Evolutionary conservation across 2,329 filamentous ascomycete species (phyloP), one percentile per base, ranked within the genome.

Genomic region (Neurospora sp.): DNA sequence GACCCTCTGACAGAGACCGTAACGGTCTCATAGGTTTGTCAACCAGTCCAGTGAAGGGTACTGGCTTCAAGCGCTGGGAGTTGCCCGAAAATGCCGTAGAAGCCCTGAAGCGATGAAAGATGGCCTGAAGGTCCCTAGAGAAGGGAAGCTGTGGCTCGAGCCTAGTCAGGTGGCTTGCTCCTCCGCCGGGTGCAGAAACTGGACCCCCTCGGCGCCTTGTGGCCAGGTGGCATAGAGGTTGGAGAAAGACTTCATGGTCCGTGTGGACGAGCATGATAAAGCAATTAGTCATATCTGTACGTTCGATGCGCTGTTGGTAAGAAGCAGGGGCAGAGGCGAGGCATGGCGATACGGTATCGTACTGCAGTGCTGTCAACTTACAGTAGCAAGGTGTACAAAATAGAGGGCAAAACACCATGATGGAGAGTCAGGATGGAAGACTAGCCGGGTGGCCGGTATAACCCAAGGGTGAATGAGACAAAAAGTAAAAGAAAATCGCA

Each of bases 401-500:
- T 62, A 62, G 2, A 10, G 28, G 8, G 52, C 52, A 33, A 62
- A 33, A 33, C 6, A 33, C 6, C 3, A 4, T n/a, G 52, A 33
- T 36, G 28, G 52, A n/a, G 6, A 10, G 6, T 33, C 3, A 17
- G 6, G 52, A 62, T 10, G 6, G 6, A 33, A 33, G 52, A 11
- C 1, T 17, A 17, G 46, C 46, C 23, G 6, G 6, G 2, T 33
- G 15, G 5, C 19, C 19, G 15, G 6, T 10, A 6, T 8, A 62
- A 17, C 46, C 10, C 23, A 17, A 0, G 4, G 3, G 4, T 1
- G 1, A 1, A 33, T 33, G 6, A 19, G 15, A 10, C 1, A 8
- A 36, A 8, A 36, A 8, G 6, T 62, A 1, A 3, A 3, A 15
- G 2, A 4, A 0, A 0, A 6, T 33, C 8, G 12, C 1, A 17